Percentiles rank a stretch among this genome's conserved stretches.
phyloP scores from a whole-genome alignment of 2,329 filamentous ascomycete genomes.

The Xylariaceae sp. region DNA sequence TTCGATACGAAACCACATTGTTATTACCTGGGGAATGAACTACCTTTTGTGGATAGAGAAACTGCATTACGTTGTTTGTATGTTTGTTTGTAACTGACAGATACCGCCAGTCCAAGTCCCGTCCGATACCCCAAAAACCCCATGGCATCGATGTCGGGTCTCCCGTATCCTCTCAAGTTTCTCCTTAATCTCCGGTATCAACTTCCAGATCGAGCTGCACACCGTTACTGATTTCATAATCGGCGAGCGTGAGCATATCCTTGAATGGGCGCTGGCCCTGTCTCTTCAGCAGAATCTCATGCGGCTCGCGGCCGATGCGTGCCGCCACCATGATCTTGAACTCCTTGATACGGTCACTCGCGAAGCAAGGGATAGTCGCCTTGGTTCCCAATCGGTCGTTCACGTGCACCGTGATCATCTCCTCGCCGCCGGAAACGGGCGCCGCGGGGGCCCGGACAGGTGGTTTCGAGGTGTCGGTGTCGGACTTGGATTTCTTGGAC shows the following conservation, averaged over 20 bases:
- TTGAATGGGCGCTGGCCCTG: constrained; percentile 94
- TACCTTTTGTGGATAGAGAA: constrained; percentile 12
- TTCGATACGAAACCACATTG: background rate
- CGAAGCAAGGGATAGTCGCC: constrained; percentile 82
- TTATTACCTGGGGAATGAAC: constrained; percentile 14
- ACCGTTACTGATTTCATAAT: constrained; percentile 92
- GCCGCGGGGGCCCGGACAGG: constrained; percentile 28
- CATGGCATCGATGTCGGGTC: background rate
- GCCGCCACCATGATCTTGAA: constrained; percentile 92
- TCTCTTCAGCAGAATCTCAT: constrained; percentile 86
- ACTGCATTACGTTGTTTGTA: background rate
- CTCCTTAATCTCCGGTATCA: constrained; percentile 53
- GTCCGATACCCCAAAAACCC: background rate
- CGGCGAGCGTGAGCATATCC: constrained; percentile 77
- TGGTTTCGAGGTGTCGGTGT: constrained; percentile 33
- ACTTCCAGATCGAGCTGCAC: constrained; percentile 64
- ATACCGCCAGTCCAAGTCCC: background rate
- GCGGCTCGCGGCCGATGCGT: constrained; percentile 79
- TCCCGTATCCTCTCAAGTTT: background rate
- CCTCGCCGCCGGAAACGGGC: constrained; percentile 46
- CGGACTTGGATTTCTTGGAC: constrained; percentile 26
- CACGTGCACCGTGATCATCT: constrained; percentile 90
- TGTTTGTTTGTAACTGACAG: background rate
- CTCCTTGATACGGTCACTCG: constrained; percentile 74
- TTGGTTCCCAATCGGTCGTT: constrained; percentile 98